Base-by-base conservation (phyloP, 2,329 filamentous ascomycete genomes). In the Endothia cerciana region DNA sequence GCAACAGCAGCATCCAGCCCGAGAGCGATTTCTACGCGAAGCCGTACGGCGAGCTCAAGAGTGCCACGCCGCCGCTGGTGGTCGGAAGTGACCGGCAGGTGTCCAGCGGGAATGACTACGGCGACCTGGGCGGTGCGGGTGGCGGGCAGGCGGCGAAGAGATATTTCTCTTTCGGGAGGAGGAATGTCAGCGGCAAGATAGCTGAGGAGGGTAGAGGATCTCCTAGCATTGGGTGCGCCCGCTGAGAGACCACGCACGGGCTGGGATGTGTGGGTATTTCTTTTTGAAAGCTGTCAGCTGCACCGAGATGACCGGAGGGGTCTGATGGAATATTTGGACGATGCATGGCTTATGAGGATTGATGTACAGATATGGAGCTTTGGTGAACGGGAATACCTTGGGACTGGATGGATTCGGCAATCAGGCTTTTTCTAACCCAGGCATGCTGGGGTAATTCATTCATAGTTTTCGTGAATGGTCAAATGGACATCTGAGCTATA, bases 131-230 rank as follows among this genome's bases (percentile, higher is more conserved):
- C 38, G 70, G 66, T 10, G 64, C 63, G n/a, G 65, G 45, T 7
- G 65, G 65, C 30, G 65, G 65, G 2, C 55, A 56, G 15, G 64
- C 63, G 11, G 66, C 64, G 10, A 58, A 63, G 45, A 62, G 69
- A 67, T 67, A 73, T 41, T 72, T 77, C 33, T 72, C 73, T 1
- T 79, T 79, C 62, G 79, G 77, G 22, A 79, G 84, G 57, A 79
- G 89, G 56, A 87, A 90, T 68, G 89, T 92, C 2, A 93, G 90
- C 73, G 91, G 91, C 1, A 92, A 91, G 80, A 77, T 88, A 64
- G 90, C 84, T 0, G 91, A 93, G 74, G 91, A 94, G 74, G 91
- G 91, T 3, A 53, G 60, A n/a, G 47, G 25, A 13, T 53, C 47
- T 25, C 40, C 41, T 17, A 45, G 66, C 25, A 60, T 66, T 43